Evolutionary conservation across 768 basidiomycete genomes (phyloP), one percentile per base, ranked within the genome.

Genomic region (Exidia glandulosa): DNA sequence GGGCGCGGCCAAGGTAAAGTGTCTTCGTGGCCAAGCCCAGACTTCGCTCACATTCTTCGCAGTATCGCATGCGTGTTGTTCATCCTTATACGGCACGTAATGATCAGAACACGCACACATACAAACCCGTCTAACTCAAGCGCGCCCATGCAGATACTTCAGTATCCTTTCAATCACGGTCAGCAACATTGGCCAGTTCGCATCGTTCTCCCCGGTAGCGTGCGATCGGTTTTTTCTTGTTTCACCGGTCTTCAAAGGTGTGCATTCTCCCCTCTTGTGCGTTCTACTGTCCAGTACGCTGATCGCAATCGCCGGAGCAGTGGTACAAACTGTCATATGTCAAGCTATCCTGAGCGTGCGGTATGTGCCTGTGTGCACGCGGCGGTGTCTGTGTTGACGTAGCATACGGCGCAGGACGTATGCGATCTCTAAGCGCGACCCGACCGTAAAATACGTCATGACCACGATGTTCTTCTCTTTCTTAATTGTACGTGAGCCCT

Each of bases 291-390:
- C 16, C 10, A 31, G 58, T 68, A n/a, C n/a, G n/a, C n/a, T n/a
- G n/a, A n/a, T n/a, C n/a, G n/a, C n/a, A 23, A 63, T 59, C 25
- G 34, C 19, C 16, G 2, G 16, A 14, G 12, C 60, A 87, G 86
- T 82, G 3, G 19, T 85, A 5, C 86, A 87, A 70, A 72, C 74
- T 0, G 82, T 83, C 79, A 72, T 84, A 48, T 86, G 85, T 3
- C 85, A 88, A 66, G 71, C 77, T 3, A 86, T 88, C 59, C 66
- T 88, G 45, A 86, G 80, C 7, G 68, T 84, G 56, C 77, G 85
- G 85, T 83, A 67, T 48, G 70, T 59, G 36, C 19, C 19, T n/a
- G n/a, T n/a, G n/a, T n/a, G 36, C 4, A 13, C 7, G 32, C 31
- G n/a, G 3, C 29, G 19, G 6, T 57, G 19, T 14, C 4, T 55